Percentiles rank a stretch among this genome's conserved stretches.
phyloP scores from a whole-genome alignment of 176 grass and related monocot genomes.

The Rhynchospora breviuscula region DNA sequence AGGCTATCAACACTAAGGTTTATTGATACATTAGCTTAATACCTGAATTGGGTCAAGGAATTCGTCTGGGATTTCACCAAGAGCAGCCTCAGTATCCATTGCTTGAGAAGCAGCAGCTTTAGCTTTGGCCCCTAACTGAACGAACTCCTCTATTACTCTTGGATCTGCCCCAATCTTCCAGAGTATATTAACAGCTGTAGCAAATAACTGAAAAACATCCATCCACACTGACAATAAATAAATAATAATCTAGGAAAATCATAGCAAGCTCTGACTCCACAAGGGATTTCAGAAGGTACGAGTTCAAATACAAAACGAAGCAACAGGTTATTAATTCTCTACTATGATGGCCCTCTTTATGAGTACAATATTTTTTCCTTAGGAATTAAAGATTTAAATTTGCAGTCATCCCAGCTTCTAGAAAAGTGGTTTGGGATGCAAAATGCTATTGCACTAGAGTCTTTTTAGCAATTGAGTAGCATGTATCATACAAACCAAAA shows the following conservation, averaged over 20 bases:
- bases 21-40: background rate
- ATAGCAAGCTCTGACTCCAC: no score
- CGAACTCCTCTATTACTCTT: slow-evolving; percentile 72
- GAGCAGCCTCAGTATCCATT: slow-evolving; percentile 84
- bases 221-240: slow-evolving; percentile 4
- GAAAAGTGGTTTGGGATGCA: no score
- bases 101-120: slow-evolving; percentile 84
- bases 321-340: no score
- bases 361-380: no score
- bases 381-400: no score
- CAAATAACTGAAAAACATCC: slow-evolving; percentile 66
- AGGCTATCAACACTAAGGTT: background rate
- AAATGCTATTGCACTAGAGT: no score
- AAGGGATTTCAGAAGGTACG: no score
- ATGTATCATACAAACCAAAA: no score
- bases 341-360: no score
- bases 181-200: slow-evolving; percentile 63
- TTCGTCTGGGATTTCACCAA: slow-evolving; percentile 96
- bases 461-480: no score
- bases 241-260: background rate
- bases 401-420: no score
- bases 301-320: no score
- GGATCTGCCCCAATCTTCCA: slow-evolving; percentile 82
- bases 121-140: slow-evolving; percentile 59
- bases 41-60: slow-evolving; percentile 99